Conservation (phyloP, 139 green algal species). For the Nannochloris sp. region DNA sequence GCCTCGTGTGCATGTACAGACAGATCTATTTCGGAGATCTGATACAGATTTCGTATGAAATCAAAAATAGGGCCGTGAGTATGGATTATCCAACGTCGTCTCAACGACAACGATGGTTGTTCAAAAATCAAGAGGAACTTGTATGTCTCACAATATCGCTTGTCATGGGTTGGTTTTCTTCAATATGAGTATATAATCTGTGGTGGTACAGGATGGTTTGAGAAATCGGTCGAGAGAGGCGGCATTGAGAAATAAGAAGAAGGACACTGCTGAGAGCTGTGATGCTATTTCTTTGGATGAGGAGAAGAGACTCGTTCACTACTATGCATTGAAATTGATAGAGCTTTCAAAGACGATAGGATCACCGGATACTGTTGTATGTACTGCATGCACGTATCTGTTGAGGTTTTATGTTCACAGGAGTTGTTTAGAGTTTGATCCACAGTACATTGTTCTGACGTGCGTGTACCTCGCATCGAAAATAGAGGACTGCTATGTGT, state of each 20-base stretch:
- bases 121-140: background rate
- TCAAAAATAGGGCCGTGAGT: too few relatives aligned
- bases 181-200: too few relatives aligned
- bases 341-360: background rate
- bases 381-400: constrained; percentile 52
- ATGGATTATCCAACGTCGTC: constrained; percentile 1
- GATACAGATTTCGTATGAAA: too few relatives aligned
- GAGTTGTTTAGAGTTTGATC: constrained; percentile 55
- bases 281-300: constrained; percentile 10
- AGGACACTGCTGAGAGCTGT: background rate
- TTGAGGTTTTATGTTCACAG: constrained; percentile 65
- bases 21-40: too few relatives aligned
- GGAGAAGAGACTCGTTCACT: background rate
- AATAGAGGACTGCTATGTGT: constrained; percentile 72
- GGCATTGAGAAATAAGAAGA: background rate
- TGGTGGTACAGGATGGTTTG: too few relatives aligned
- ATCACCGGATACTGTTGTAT: constrained; percentile 42
- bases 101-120: background rate
- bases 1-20: too few relatives aligned
- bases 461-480: constrained; percentile 78
- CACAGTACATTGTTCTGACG: constrained; percentile 56
- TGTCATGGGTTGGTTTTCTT: too few relatives aligned
- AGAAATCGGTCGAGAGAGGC: background rate
- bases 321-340: constrained; percentile 7
- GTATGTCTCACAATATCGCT: background rate